phyloP scores from a whole-genome alignment of 2,329 filamentous ascomycete genomes.

The Ceratocystis harringtonii region DNA sequence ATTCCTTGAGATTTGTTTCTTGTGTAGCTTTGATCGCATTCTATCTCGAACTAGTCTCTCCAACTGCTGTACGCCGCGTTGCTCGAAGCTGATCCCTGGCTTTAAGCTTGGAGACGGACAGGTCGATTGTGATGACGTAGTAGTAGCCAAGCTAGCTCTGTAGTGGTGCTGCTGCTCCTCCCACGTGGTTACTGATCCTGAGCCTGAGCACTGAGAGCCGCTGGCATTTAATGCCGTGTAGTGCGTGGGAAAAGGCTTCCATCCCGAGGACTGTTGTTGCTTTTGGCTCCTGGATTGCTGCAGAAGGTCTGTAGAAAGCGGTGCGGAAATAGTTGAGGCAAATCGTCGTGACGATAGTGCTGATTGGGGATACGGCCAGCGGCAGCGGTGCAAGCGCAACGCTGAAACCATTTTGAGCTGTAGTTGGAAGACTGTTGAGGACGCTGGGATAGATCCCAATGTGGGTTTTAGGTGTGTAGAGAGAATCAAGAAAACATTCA shows the following conservation, averaged over 20 bases:
- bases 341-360: neutral
- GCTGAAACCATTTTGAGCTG: neutral
- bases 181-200: neutral
- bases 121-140: neutral
- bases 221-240: neutral
- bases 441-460: too few species aligned
- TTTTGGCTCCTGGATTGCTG: neutral
- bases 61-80: conserved; percentile 5
- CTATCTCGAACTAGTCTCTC: conserved; percentile 13
- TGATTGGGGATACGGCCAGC: neutral
- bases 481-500: neutral
- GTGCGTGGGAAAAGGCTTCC: neutral
- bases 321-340: neutral
- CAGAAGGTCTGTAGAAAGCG: neutral
- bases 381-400: neutral
- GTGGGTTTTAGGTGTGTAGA: neutral
- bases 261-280: neutral
- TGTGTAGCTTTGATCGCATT: conserved; percentile 2
- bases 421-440: neutral
- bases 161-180: neutral
- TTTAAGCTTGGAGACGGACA: neutral
- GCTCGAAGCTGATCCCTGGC: neutral
- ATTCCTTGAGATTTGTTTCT: neutral
- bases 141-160: neutral
- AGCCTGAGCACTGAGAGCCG: neutral